A percentile compares a stretch with the other conserved stretches of the same genome.
These are phyloP conservation scores for Tylopilus orsonianus DNA, from an alignment of 1,284 basidiomycete genomes.

Conservation along the genomic window DNA sequence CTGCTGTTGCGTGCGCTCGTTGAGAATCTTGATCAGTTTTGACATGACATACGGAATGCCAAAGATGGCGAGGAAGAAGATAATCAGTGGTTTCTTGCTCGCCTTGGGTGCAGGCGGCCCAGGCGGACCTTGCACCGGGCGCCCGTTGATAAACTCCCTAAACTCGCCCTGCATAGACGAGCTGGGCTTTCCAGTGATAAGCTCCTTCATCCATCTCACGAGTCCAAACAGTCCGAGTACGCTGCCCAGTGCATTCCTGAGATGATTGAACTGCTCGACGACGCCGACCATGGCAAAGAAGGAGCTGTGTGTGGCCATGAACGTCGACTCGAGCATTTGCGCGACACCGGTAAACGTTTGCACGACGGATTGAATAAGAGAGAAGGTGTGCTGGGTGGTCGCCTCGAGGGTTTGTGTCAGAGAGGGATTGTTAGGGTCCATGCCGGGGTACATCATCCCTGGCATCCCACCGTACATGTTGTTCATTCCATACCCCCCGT, in stretches of 20 bases:
- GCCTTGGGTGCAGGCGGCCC: constrained; percentile 53
- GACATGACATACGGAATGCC: constrained; percentile 96
- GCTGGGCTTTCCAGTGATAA: constrained; percentile 52
- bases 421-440: constrained; percentile 55
- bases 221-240: constrained; percentile 92
- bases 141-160: constrained; percentile 65
- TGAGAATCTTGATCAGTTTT: constrained; percentile 81
- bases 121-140: constrained; percentile 56
- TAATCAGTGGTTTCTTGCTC: constrained; percentile 86
- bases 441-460: constrained; percentile 43
- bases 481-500: constrained; percentile 42
- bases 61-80: constrained; percentile 95
- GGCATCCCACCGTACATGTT: constrained; percentile 45
- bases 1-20: constrained; percentile 58
- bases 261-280: constrained; percentile 90
- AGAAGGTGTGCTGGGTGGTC: constrained; percentile 91
- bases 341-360: constrained; percentile 95
- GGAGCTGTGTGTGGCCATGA: constrained; percentile 97
- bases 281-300: constrained; percentile 99
- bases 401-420: constrained; percentile 87
- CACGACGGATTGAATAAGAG: constrained; percentile 91
- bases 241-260: constrained; percentile 91
- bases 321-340: constrained; percentile 97
- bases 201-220: constrained; percentile 76
- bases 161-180: constrained; percentile 58